phyloP scores from a whole-genome alignment of 2,329 filamentous ascomycete species.

The Cryphonectria carpinicola region DNA sequence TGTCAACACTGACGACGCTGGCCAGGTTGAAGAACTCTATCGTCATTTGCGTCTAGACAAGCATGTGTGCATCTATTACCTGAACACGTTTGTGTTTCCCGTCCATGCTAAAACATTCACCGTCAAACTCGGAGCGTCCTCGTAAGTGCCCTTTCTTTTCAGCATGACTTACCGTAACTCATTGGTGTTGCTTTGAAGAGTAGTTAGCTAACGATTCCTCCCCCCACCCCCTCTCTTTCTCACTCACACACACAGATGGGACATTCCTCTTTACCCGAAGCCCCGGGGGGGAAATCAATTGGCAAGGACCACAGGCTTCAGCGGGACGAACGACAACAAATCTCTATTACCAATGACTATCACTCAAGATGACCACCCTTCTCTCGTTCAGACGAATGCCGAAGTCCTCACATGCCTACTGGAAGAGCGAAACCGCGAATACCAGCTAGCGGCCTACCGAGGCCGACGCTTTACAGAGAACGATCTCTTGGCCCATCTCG shows the following conservation, averaged over 20 bases:
- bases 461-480: slow-evolving; percentile 46
- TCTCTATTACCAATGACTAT: slow-evolving; percentile 64
- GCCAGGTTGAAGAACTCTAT: slow-evolving; percentile 56
- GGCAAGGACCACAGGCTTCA: slow-evolving; percentile 63
- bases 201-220: background rate
- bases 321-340: slow-evolving; percentile 70
- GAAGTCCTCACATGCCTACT: slow-evolving; percentile 65
- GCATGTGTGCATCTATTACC: slow-evolving; percentile 60
- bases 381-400: slow-evolving; percentile 63
- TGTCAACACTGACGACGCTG: slow-evolving; percentile 63
- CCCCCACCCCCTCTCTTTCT: no score
- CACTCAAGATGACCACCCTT: slow-evolving; percentile 60
- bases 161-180: background rate
- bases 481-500: slow-evolving; percentile 48
- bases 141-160: slow-evolving; percentile 31
- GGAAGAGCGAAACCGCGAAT: slow-evolving; percentile 53
- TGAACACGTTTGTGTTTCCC: slow-evolving; percentile 69
- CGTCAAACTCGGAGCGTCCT: slow-evolving; percentile 65
- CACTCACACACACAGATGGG: slow-evolving; percentile 51
- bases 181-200: no score
- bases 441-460: slow-evolving; percentile 41
- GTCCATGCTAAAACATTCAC: slow-evolving; percentile 66
- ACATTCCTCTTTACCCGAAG: slow-evolving; percentile 56
- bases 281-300: slow-evolving; percentile 33
- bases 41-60: slow-evolving; percentile 51